Base-by-base conservation (phyloP, 2,329 filamentous ascomycete genomes). In the Polytolypa hystricis region DNA sequence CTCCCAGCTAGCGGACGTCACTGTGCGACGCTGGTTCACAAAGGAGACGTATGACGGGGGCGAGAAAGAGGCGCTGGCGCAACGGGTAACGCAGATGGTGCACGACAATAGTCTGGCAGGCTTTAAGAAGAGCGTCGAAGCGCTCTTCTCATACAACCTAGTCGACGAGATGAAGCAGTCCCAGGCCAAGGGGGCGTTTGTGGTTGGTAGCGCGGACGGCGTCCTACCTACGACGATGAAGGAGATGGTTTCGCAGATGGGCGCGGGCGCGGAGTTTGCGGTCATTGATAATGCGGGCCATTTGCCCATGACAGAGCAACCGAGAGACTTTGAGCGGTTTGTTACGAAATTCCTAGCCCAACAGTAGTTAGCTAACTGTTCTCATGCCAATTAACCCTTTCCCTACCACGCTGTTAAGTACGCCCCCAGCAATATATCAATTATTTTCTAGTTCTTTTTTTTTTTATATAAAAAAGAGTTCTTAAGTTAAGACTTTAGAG, bases 141-240 rank as follows among this genome's bases (percentile, higher is more conserved):
- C 60, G 1, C 45, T 63, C 38, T 72, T 73, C 17, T 74, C 69
- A 35, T 62, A 71, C 44, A 70, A 73, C 42, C 63, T 67, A 47
- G 60, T 55, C 30, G 59, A 65, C 10, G 58, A 57, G n/a, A 62
- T 63, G 58, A 43, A 38, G 52, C 12, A 9, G 42, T 46, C 23
- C 45, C 55, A 4, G 45, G 51, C 10, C 2, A 32, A 62, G 0
- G 80, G 76, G 0, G 55, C 83, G 35, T 73, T 93, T 36, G 71
- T 86, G 1, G 84, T 79, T 0, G 84, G 84, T 1, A 76, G 77
- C 10, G 71, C 69, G 0, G 85, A 93, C 51, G 84, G 77, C 0
- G 79, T 81, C 1, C 53, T 93, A 36, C 82, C 83, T 0, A 77
- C 78, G 62, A 81, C 79, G 3, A 93, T 93, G 84, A 76, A 79